Conservation (phyloP, 2,329 filamentous ascomycete genomes). For the Orbilia javanica region DNA sequence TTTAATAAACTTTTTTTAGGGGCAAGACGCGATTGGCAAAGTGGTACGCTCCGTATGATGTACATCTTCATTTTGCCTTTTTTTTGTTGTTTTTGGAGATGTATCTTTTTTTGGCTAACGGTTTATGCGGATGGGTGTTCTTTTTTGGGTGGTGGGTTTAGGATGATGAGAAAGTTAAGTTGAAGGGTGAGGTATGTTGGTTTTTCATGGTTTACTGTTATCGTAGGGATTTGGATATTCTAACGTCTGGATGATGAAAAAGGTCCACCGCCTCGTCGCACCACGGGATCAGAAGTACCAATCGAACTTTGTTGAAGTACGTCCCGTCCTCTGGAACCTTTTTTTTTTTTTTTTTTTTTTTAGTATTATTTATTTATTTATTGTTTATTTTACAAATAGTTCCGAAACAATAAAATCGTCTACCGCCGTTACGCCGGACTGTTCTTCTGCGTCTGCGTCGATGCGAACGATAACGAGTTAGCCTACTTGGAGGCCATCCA, state of each 20-base stretch:
- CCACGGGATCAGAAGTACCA: slow-evolving; percentile 99
- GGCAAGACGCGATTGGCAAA: slow-evolving; percentile 98
- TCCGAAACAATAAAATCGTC: slow-evolving; percentile 93
- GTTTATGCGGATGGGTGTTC: no score
- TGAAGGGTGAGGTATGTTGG: slow-evolving; percentile 89
- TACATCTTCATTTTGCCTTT: slow-evolving; percentile 64
- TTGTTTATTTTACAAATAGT: no score
- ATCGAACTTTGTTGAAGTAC: slow-evolving; percentile 96
- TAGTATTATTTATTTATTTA: no score
- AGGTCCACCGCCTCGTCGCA: slow-evolving; percentile 96
- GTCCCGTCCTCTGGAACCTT: slow-evolving; percentile 14
- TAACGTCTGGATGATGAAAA: background rate
- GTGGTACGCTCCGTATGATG: slow-evolving; percentile 97
- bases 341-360: background rate
- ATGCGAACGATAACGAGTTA: slow-evolving; percentile 98
- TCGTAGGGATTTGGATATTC: background rate
- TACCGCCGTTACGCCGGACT: slow-evolving; percentile 97
- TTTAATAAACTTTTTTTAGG: slow-evolving; percentile 60
- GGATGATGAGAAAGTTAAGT: slow-evolving; percentile 98
- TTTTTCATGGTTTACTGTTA: slow-evolving; percentile 13
- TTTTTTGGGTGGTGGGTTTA: slow-evolving; percentile 62
- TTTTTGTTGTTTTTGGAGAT: background rate
- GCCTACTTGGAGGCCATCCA: slow-evolving; percentile 97
- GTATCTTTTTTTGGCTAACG: no score
- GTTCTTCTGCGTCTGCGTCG: slow-evolving; percentile 99